Evolutionary conservation across 495 filamentous ascomycete genomes (phyloP).

Genomic region (Penicillium riverlandense): DNA sequence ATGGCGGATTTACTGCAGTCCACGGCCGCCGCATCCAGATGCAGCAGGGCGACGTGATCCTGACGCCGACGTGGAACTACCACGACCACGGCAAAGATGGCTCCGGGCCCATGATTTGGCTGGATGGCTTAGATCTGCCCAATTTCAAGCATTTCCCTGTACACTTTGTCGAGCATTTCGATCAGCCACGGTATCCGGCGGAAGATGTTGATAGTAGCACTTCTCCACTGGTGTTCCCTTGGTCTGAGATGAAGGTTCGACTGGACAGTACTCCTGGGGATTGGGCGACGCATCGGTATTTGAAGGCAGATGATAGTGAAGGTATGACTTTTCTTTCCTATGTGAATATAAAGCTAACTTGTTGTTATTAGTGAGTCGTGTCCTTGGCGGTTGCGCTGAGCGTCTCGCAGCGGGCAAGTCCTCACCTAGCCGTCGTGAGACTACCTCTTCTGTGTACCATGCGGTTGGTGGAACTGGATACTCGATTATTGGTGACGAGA

Average conservation of each 20-base stretch:
- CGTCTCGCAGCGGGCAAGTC: constrained; percentile 16
- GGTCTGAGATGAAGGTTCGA: constrained; percentile 25
- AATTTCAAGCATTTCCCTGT: constrained; percentile 38
- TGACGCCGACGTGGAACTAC: constrained; percentile 44
- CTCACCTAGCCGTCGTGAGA: constrained; percentile 26
- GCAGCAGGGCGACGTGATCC: constrained; percentile 42
- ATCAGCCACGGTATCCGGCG: constrained; percentile 33
- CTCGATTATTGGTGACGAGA: constrained; percentile 24
- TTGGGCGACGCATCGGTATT: constrained; percentile 22
- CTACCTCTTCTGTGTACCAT: constrained; percentile 35
- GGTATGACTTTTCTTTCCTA: constrained; percentile 3
- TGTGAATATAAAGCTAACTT: constrained; percentile 8
- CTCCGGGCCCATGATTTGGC: constrained; percentile 44
- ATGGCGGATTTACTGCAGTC: constrained; percentile 42
- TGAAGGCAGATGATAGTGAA: constrained; percentile 26
- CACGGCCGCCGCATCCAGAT: constrained; percentile 40
- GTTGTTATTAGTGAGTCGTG: constrained; percentile 18
- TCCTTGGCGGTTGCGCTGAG: constrained; percentile 33
- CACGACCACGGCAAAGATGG: constrained; percentile 47
- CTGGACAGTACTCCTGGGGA: constrained; percentile 17
- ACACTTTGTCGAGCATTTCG: constrained; percentile 41
- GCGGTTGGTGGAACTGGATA: constrained; percentile 27
- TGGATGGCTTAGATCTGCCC: constrained; percentile 42
- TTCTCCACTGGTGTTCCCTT: constrained; percentile 36
- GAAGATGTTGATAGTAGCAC: constrained; percentile 25